These are phyloP conservation scores for Blyttiomyces sp. DNA, from an alignment of 371 early-diverging fungal genomes.

Conservation along the genomic window DNA sequence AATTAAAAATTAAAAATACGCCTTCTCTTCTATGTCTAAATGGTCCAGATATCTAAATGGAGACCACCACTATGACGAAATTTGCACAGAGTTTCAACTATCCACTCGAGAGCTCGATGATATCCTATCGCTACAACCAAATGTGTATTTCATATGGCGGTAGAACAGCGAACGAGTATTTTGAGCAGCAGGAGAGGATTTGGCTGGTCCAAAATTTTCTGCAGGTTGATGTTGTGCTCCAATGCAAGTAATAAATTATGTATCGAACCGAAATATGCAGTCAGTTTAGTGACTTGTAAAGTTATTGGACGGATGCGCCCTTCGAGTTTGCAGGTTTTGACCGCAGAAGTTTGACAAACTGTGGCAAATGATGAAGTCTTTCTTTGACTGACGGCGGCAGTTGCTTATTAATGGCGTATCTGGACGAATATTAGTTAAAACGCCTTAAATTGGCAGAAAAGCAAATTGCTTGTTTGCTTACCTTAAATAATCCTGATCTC, in stretches of 20 bases:
- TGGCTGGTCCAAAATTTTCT: too few species aligned
- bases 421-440: background rate
- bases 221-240: background rate
- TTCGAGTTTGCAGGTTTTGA: background rate
- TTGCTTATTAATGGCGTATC: slow-evolving; percentile 29
- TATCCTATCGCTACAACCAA: too few species aligned
- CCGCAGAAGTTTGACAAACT: too few species aligned
- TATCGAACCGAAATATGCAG: too few species aligned
- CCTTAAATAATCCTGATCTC: too few species aligned
- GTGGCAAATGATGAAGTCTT: slow-evolving; percentile 33
- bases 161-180: too few species aligned
- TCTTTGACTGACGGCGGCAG: slow-evolving; percentile 30
- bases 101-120: slow-evolving; percentile 26
- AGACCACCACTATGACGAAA: slow-evolving; percentile 66
- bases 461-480: background rate
- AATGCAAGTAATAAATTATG: background rate
- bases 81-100: slow-evolving; percentile 56
- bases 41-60: slow-evolving; percentile 57
- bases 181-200: too few species aligned
- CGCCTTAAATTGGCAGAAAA: background rate
- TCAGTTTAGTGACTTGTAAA: background rate
- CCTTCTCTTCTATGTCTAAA: slow-evolving; percentile 2
- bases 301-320: background rate
- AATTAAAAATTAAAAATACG: slow-evolving; percentile 18
- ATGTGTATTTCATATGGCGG: too few species aligned